Conservation (phyloP, 176 grass and related monocot genomes). For the Paspalum notatum region DNA sequence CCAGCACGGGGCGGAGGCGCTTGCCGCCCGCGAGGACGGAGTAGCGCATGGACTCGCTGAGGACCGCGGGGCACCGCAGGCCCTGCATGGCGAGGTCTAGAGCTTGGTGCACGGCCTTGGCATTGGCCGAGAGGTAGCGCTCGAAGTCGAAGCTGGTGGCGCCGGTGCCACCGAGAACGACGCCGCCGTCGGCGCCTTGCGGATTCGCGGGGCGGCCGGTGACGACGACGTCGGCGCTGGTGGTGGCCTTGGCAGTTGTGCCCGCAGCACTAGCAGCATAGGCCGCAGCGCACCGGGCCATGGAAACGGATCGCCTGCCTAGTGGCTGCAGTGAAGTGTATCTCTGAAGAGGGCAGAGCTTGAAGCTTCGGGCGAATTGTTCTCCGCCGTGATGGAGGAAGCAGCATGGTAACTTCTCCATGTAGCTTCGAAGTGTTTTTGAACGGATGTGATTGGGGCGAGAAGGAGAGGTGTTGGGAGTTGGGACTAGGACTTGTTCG, state of each 20-base stretch:
- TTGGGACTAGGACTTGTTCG: neutral
- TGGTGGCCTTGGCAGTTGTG: neutral
- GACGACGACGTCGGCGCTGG: neutral
- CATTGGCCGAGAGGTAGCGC: slow-evolving; percentile 41
- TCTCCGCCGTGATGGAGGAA: slow-evolving; percentile 8
- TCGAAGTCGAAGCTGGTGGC: slow-evolving; percentile 38
- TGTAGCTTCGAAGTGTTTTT: neutral
- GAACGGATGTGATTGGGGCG: neutral
- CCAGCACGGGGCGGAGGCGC: slow-evolving; percentile 57
- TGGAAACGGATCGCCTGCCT: neutral
- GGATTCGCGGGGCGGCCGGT: neutral
- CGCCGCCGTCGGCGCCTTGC: neutral
- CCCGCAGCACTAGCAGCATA: neutral
- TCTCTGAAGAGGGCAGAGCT: neutral
- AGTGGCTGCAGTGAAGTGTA: neutral
- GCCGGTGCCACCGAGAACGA: neutral
- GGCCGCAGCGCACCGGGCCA: neutral
- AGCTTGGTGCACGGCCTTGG: slow-evolving; percentile 40
- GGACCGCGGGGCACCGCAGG: neutral
- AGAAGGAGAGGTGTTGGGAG: neutral
- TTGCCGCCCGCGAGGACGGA: slow-evolving; percentile 65
- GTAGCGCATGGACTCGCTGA: slow-evolving; percentile 57
- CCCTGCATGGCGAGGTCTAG: slow-evolving; percentile 42
- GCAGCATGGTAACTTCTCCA: slow-evolving; percentile 31
- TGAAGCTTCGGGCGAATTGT: neutral